These are phyloP conservation scores for Phialemonium atrogriseum DNA, from an alignment of 2,329 filamentous ascomycete genomes.

Conservation along the genomic window DNA sequence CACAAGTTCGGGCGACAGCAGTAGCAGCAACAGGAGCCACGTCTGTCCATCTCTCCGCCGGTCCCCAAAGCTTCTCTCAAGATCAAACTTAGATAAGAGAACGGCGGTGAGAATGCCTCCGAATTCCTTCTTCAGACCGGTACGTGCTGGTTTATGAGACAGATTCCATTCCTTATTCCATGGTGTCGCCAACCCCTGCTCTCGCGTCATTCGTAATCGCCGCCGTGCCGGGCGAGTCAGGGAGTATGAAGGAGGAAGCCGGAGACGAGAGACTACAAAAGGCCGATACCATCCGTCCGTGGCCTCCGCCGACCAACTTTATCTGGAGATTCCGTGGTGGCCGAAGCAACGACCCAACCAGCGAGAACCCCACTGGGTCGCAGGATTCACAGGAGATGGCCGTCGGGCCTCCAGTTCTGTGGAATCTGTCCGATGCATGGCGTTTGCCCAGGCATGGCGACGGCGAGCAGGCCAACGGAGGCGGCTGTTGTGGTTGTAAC, in stretches of 20 bases:
- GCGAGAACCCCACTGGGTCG: background rate
- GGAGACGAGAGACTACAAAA: conserved; percentile 3
- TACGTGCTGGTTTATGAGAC: conserved; percentile 1
- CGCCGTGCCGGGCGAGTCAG: conserved; percentile 1
- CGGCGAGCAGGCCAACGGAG: background rate
- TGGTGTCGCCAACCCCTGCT: conserved; percentile 2
- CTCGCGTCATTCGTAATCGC: conserved; percentile 5
- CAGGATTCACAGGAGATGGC: conserved; percentile 11
- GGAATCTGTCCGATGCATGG: too few species aligned
- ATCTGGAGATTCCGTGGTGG: conserved; percentile 14
- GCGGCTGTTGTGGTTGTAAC: background rate
- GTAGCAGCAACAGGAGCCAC: too few species aligned
- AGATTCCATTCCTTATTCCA: background rate
- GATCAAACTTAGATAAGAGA: too few species aligned
- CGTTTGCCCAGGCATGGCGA: too few species aligned
- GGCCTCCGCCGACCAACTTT: conserved; percentile 6
- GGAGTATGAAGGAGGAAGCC: conserved; percentile 1
- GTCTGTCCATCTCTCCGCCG: too few species aligned
- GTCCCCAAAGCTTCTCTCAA: too few species aligned
- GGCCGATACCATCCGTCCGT: background rate
- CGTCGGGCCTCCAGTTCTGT: conserved; percentile 6
- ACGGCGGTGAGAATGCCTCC: conserved; percentile 3
- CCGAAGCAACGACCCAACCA: conserved; percentile 7
- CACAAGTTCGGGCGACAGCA: too few species aligned
- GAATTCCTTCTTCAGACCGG: conserved; percentile 2